Evolutionary conservation across 1,284 basidiomycete genomes (phyloP), one percentile per base, ranked within the genome.

Genomic region (Moesziomyces sp.): DNA sequence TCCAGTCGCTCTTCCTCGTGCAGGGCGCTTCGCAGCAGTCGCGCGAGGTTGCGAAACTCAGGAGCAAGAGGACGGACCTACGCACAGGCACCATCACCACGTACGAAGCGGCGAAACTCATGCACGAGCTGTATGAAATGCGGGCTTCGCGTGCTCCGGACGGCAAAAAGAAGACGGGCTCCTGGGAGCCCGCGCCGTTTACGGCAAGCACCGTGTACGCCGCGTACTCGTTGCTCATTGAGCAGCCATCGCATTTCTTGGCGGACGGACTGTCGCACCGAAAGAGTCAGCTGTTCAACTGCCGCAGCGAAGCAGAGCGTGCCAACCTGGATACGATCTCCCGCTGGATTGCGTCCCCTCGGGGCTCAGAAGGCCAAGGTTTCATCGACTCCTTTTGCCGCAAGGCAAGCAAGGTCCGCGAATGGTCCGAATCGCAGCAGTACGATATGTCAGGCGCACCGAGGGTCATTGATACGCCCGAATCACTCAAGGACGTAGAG

Each of bases 171-270:
- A 18, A 18, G 40, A 35, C 8, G 30, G 30, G 30, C 2, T 30
- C 30, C 9, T 8, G 30, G 30, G 30, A 30, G 30, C 30, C 23
- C 9, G 35, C 38, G 34, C 35, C 48, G 19, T 28, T 76, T 18
- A 70, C 66, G n/a, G 63, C 71, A 4, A 49, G 63, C 44, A 79
- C 71, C 10, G 79, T 88, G 10, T 88, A 92, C 66, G 92, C 91
- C 0, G 87, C 91, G 0, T 93, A 97, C 84, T 88, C 88, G 58
- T 88, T 90, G 65, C 85, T 97, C 68, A 91, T 96, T 89, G 83
- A 86, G 10, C 85, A 88, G 14, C 83, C 89, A 1, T 79, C 88
- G 19, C 85, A 90, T 49, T 98, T 92, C 74, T 81, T 91, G 21
- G 89, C 90, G 0, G 87, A 89, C 53, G 83, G 86, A 23, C 83